Base-by-base conservation (phyloP, 31 red algal species). In the Porphyra umbilicalis region DNA sequence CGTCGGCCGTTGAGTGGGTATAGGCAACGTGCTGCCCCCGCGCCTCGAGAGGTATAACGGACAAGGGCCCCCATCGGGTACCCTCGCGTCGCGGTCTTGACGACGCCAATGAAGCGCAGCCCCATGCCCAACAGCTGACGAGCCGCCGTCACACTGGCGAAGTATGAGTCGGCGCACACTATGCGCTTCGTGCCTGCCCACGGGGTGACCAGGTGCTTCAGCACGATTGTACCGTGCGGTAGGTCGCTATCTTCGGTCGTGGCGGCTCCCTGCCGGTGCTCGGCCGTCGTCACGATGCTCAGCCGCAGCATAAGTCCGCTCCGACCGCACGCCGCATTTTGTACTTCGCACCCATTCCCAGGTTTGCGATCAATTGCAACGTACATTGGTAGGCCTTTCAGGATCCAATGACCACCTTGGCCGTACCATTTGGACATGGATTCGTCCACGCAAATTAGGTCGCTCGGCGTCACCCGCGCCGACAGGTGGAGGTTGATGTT, bases 391-490 rank as follows among this genome's bases (percentile, higher is more conserved):
- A 88, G 32, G 10, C 85, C 85, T 1, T 68, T 71, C 16, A 57
- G 33, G 75, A 88, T 88, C 85, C 85, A 92, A 33, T 79, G 33
- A 25, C 85, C 85, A 31, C 90, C 81, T 18, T 84, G 83, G 75
- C 90, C 82, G 82, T 88, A 88, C 85, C 85, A 92, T 15, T 85
- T 57, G 34, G 46, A 87, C 75, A 92, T 92, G 36, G 81, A 84
- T 81, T 88, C 82, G 82, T 92, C 85, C 18, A 92, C 90, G n/a
- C 90, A 92, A 13, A 92, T 39, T 16, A 36, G 37, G n/a, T 36
- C 25, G 15, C 10, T 16, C 6, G 89, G 84, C 8, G 71, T 86
- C 18, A 91, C 40, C 77, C 39, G 40, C 11, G 76, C 35, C 18
- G 30, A 39, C 39, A 35, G 40, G 79, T 89, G 86, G 39, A 35